phyloP scores from a whole-genome alignment of 2,329 filamentous ascomycete genomes.

The Allantophomopsis cytisporea region DNA sequence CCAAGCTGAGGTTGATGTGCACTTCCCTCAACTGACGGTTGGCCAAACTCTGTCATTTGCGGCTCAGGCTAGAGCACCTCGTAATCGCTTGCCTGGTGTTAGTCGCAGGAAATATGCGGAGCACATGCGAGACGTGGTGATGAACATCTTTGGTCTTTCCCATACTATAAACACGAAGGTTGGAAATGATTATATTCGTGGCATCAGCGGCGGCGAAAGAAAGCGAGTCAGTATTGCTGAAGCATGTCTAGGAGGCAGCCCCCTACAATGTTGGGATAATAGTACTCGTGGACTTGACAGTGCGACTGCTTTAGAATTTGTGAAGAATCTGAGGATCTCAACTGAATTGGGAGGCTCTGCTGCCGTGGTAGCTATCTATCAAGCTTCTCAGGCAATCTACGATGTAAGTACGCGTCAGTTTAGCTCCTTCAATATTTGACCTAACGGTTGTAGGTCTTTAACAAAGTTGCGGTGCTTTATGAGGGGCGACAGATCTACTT shows the following conservation, averaged over 20 bases:
- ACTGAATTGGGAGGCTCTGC: slow-evolving; percentile 50
- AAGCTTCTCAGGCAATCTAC: slow-evolving; percentile 56
- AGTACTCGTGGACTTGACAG: slow-evolving; percentile 64
- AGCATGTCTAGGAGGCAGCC: slow-evolving; percentile 41
- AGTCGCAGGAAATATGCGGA: neutral
- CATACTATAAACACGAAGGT: slow-evolving; percentile 59
- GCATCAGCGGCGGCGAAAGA: slow-evolving; percentile 53
- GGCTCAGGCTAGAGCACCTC: slow-evolving; percentile 21
- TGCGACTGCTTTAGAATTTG: slow-evolving; percentile 60
- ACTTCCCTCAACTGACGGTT: slow-evolving; percentile 64
- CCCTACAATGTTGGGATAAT: slow-evolving; percentile 58
- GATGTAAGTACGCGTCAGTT: slow-evolving; percentile 38
- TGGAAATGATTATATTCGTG: slow-evolving; percentile 50
- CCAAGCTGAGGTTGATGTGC: slow-evolving; percentile 59
- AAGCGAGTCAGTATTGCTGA: slow-evolving; percentile 68
- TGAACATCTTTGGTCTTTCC: slow-evolving; percentile 55
- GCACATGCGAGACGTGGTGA: slow-evolving; percentile 1
- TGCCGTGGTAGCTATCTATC: slow-evolving; percentile 56
- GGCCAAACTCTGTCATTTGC: slow-evolving; percentile 61
- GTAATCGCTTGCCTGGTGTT: slow-evolving; percentile 1
- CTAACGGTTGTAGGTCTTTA: slow-evolving; percentile 33
- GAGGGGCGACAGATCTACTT: slow-evolving; percentile 70
- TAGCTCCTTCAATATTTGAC: too few species aligned
- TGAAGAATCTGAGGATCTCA: slow-evolving; percentile 47
- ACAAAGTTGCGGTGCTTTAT: slow-evolving; percentile 64